phyloP scores from a whole-genome alignment of 2,329 filamentous ascomycete genomes.

The Fusarium gaditjirri region DNA sequence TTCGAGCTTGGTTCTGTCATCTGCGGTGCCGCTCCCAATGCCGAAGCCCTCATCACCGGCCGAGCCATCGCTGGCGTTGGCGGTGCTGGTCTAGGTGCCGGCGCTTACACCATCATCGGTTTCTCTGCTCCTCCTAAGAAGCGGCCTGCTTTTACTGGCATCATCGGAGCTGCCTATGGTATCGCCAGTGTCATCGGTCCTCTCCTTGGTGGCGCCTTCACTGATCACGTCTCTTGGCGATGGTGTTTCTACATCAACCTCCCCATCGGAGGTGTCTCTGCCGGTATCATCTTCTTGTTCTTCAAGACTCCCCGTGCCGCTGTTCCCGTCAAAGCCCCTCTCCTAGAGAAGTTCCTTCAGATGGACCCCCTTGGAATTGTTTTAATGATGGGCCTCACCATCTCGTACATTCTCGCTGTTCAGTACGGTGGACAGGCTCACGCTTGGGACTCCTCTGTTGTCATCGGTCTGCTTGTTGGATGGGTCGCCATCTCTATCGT shows the following conservation, averaged over 20 bases:
- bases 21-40: constrained; percentile 59
- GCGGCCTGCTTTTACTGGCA: constrained; percentile 52
- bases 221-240: constrained; percentile 51
- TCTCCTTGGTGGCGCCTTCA: constrained; percentile 52
- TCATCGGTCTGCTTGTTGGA: constrained; percentile 58
- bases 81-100: constrained; percentile 61
- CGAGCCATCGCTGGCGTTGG: constrained; percentile 61
- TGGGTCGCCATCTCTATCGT: constrained; percentile 48
- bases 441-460: constrained; percentile 53
- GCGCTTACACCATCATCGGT: constrained; percentile 62
- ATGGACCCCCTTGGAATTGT: constrained; percentile 59
- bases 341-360: constrained; percentile 58
- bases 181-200: constrained; percentile 52
- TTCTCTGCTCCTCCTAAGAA: constrained; percentile 52
- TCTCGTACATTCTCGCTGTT: constrained; percentile 58
- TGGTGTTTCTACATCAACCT: constrained; percentile 56
- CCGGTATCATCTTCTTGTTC: constrained; percentile 52
- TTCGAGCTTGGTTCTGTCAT: constrained; percentile 66
- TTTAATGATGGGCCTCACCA: constrained; percentile 56
- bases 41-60: constrained; percentile 61
- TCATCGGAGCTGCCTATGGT: constrained; percentile 52
- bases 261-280: constrained; percentile 51
- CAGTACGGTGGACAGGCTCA: constrained; percentile 60
- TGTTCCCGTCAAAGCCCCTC: constrained; percentile 49
- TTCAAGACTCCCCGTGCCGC: constrained; percentile 56